Conservation (phyloP, 164 flowering plant species). For the Vitis amurensis region DNA sequence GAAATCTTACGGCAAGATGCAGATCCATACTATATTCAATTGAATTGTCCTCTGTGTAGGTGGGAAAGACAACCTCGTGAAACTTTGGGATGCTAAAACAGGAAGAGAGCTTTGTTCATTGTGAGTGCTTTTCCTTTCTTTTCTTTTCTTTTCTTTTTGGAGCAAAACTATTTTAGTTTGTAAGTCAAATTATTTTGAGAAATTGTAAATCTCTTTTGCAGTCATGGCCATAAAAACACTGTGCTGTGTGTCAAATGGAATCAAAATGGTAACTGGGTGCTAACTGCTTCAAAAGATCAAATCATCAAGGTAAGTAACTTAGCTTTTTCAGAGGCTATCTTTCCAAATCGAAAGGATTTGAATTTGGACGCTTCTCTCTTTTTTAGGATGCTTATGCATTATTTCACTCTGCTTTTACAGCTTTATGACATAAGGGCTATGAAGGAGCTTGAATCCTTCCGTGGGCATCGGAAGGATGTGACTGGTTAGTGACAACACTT, state of each 20-base stretch:
- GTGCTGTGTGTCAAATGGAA: slow-evolving; percentile 97
- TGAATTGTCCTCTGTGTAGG: slow-evolving; percentile 40
- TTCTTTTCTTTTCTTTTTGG: not conserved
- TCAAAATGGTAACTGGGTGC: slow-evolving; percentile 98
- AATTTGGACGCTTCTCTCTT: not conserved
- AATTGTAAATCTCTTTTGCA: slow-evolving; percentile 34
- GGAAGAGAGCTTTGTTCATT: slow-evolving; percentile 92
- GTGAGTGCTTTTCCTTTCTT: slow-evolving; percentile 43
- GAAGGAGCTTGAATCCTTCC: slow-evolving; percentile 99
- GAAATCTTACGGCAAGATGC: not conserved
- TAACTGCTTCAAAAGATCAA: slow-evolving; percentile 98
- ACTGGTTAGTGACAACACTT: slow-evolving; percentile 62
- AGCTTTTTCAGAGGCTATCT: not conserved
- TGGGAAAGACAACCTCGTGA: slow-evolving; percentile 97
- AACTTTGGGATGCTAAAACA: slow-evolving; percentile 97
- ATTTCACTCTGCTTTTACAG: slow-evolving; percentile 38
- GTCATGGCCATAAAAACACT: slow-evolving; percentile 97
- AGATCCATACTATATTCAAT: not conserved
- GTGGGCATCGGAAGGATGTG: slow-evolving; percentile 96
- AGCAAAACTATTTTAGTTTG: not conserved
- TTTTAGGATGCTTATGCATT: not conserved
- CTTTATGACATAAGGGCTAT: slow-evolving; percentile 96
- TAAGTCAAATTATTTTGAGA: slow-evolving; percentile 4
- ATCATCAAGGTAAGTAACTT: slow-evolving; percentile 73
- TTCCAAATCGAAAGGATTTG: not conserved